Conservation (phyloP, 768 basidiomycete species). For the Pleurotus salmoneostramineus region DNA sequence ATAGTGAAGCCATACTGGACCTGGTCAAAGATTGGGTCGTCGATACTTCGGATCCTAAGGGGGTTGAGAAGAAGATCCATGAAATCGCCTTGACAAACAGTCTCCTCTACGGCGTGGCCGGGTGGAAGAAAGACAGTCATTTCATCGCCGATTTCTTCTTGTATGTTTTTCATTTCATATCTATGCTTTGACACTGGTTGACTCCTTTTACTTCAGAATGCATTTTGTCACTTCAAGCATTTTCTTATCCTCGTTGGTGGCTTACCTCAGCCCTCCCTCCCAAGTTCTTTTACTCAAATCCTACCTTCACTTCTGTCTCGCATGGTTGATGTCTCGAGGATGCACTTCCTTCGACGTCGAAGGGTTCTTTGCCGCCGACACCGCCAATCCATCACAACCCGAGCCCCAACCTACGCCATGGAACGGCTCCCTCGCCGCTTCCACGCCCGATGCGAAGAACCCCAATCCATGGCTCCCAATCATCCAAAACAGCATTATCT, state of each 20-base stretch:
- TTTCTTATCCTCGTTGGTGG: slow-evolving; percentile 51
- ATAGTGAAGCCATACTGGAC: slow-evolving; percentile 18
- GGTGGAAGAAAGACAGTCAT: slow-evolving; percentile 32
- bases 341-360: slow-evolving; percentile 44
- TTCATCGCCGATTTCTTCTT: slow-evolving; percentile 60
- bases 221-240: slow-evolving; percentile 63
- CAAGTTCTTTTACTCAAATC: slow-evolving; percentile 53
- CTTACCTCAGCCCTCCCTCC: slow-evolving; percentile 32
- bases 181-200: not conserved
- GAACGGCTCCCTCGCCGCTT: slow-evolving; percentile 17
- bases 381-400: slow-evolving; percentile 13
- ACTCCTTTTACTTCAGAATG: slow-evolving; percentile 35
- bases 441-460: slow-evolving; percentile 27
- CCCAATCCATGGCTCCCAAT: slow-evolving; percentile 62
- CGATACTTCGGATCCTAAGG: slow-evolving; percentile 27
- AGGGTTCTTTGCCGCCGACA: slow-evolving; percentile 39
- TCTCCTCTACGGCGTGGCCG: slow-evolving; percentile 54
- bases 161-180: slow-evolving; percentile 31
- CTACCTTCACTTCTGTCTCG: slow-evolving; percentile 49
- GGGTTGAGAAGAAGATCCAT: slow-evolving; percentile 51
- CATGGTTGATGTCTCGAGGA: slow-evolving; percentile 55
- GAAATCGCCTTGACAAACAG: slow-evolving; percentile 57
- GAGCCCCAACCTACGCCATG: slow-evolving; percentile 19
- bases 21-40: slow-evolving; percentile 35
- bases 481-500: slow-evolving; percentile 45